Base-by-base conservation (phyloP, 2,329 filamentous ascomycete genomes). In the Penicillium sp. region DNA sequence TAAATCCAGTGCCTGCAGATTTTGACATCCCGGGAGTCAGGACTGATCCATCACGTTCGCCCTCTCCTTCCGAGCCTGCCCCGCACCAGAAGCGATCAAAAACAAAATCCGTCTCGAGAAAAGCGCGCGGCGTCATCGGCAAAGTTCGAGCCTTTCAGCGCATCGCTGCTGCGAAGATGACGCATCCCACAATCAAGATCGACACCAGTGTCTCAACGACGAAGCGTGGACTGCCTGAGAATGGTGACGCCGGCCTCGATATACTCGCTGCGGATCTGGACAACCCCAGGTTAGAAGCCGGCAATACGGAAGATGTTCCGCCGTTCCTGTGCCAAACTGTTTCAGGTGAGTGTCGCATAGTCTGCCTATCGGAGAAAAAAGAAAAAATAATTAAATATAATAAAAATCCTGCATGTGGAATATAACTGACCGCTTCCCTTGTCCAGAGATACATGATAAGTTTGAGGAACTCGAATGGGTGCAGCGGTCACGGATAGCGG, bases 391-490 rank as follows among this genome's bases (percentile, higher is more conserved):
- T n/a, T 22, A 22, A 22, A 22, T 3, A 22, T 3, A 22, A 22
- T 25, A 5, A 25, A 54, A 28, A 46, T 29, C n/a, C 22, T 40
- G 45, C 57, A 59, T 49, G 50, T 59, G 56, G 48, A 55, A 41
- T 46, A 33, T 42, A 36, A 52, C 59, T 59, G 51, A 46, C 43
- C 50, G 39, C 48, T 54, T 48, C 33, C 33, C 37, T 27, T 28
- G 25, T 48, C 42, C 60, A 83, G 81, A 84, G 48, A 75, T 85
- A 41, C 73, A 77, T 51, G 67, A 73, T 49, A 84, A 81, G 61
- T 87, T 85, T 64, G 70, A 77, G 49, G 79, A 83, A 51, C 72
- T 87, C 36, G 76, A 83, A 71, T 80, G 78, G 78, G 72, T 80
- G 60, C 78, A 86, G 68, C 72, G 78, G 46, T 68, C 75, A 42